These are phyloP conservation scores for Candida patagonica DNA, from an alignment of 805 yeast genomes.

Conservation along the genomic window DNA sequence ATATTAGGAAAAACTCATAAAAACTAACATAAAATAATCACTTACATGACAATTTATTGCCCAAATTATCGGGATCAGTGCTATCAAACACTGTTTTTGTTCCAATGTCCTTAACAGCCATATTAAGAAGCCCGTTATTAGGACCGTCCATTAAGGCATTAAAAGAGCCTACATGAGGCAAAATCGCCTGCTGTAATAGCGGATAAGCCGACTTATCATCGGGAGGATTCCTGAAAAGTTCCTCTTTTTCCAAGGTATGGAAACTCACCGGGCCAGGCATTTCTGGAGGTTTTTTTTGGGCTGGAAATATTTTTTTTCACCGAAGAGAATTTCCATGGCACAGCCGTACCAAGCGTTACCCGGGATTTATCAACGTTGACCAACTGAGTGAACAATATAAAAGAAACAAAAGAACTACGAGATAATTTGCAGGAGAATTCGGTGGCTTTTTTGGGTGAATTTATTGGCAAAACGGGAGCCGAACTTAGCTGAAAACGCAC, in stretches of 20 bases:
- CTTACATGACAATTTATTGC: slow-evolving; percentile 61
- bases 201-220: slow-evolving; percentile 78
- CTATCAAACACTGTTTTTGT: slow-evolving; percentile 78
- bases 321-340: too few species aligned
- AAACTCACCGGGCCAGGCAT: slow-evolving; percentile 39
- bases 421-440: too few species aligned
- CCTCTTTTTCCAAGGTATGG: slow-evolving; percentile 80
- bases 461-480: too few species aligned
- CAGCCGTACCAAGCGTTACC: too few species aligned
- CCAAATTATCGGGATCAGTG: slow-evolving; percentile 54
- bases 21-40: background rate
- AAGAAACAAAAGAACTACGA: too few species aligned
- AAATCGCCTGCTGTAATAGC: slow-evolving; percentile 76
- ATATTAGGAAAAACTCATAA: background rate
- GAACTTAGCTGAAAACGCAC: background rate
- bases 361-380: too few species aligned
- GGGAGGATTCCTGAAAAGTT: slow-evolving; percentile 81
- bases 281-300: slow-evolving; percentile 1
- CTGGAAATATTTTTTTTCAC: too few species aligned
- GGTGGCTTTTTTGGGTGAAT: too few species aligned
- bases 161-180: slow-evolving; percentile 93
- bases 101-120: slow-evolving; percentile 86
- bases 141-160: slow-evolving; percentile 89
- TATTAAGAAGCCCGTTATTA: slow-evolving; percentile 61
- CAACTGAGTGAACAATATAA: too few species aligned